These are phyloP conservation scores for Monilinia laxa DNA, from an alignment of 2,329 filamentous ascomycete species.

Conservation along the genomic window DNA sequence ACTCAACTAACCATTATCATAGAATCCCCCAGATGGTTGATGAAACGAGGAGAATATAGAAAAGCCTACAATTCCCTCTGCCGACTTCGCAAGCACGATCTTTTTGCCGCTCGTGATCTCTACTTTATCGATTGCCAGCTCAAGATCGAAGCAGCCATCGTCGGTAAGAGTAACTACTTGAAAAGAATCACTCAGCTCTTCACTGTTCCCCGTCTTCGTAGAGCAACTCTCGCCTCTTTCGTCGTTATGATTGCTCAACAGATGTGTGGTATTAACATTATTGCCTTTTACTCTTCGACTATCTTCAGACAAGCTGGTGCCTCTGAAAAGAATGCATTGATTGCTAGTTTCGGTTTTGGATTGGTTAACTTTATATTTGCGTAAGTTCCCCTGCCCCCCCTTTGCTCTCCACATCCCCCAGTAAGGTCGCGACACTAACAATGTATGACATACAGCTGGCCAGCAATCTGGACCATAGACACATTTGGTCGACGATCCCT, in stretches of 20 bases:
- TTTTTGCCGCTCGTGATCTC: constrained; percentile 62
- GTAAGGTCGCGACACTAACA: constrained; percentile 33
- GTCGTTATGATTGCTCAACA: constrained; percentile 65
- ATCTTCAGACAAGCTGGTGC: constrained; percentile 59
- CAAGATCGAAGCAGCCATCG: constrained; percentile 33
- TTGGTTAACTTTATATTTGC: constrained; percentile 56
- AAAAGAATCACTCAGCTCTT: constrained; percentile 65
- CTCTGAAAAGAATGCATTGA: constrained; percentile 52
- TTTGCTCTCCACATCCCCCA: neutral
- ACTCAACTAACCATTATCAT: neutral
- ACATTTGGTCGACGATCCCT: constrained; percentile 61
- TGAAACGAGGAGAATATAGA: constrained; percentile 46
- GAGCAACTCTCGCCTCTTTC: constrained; percentile 73
- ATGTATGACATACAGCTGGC: constrained; percentile 60
- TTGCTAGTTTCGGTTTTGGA: constrained; percentile 64
- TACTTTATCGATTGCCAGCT: constrained; percentile 60
- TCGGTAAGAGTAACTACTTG: constrained; percentile 51
- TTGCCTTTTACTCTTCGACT: constrained; percentile 71
- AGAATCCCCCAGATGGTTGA: constrained; percentile 55
- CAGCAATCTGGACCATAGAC: constrained; percentile 60
- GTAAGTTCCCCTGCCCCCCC: constrained; percentile 6
- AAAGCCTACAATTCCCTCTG: constrained; percentile 58
- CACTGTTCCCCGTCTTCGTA: constrained; percentile 65
- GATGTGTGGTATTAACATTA: constrained; percentile 56
- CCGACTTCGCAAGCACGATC: constrained; percentile 54